Evolutionary conservation across 2,329 filamentous ascomycete species (phyloP), one percentile per base, ranked within the genome.

Genomic region (Fusarium sp.): DNA sequence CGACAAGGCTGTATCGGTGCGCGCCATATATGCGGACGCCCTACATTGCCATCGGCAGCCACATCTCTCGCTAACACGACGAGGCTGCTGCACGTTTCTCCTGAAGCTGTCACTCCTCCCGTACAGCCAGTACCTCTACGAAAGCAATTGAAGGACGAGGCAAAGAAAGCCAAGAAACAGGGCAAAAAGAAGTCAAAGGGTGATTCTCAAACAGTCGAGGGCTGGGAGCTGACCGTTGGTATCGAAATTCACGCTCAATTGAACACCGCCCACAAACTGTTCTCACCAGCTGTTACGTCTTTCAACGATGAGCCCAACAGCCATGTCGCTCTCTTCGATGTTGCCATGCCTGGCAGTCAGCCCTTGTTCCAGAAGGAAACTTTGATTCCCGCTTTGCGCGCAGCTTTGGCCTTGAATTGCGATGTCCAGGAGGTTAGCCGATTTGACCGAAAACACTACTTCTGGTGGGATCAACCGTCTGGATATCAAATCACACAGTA

Each of bases 401-500:
- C 95, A 20, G 95, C 96, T 0, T 82, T 98, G 49, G 93, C 94
- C 0, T 84, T 99, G 43, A 88, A 91, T 60, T 98, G 96, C 79
- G 82, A 89, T 3, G 86, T 98, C 53, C 92, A 97, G 76, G 84
- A 81, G 3, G 85, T 88, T 72, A 97, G 94, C 79, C 89, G 88
- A 55, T 99, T 98, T 81, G 96, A 99, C 80, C 87, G 96, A 68
- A 99, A 99, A 79, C 96, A 99, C 80, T 99, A 99, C 81, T 98
- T 99, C 80, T 97, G 98, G 84, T 97, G 96, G 88, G 96, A 99
- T 79, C 96, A 99, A 80, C 96, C 96, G 1, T 88, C 93, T 0
- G 96, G 96, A 0, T 99, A 99, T 79, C 96, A 99, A 79, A 97
- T 99, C 68, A 99, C 96, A 3, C 96, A 99, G 77, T 98, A 95